Percentiles rank a stretch among this genome's conserved stretches.
phyloP scores from a whole-genome alignment of 202 grass and related monocot species.

The Brachypodium distachyon region DNA sequence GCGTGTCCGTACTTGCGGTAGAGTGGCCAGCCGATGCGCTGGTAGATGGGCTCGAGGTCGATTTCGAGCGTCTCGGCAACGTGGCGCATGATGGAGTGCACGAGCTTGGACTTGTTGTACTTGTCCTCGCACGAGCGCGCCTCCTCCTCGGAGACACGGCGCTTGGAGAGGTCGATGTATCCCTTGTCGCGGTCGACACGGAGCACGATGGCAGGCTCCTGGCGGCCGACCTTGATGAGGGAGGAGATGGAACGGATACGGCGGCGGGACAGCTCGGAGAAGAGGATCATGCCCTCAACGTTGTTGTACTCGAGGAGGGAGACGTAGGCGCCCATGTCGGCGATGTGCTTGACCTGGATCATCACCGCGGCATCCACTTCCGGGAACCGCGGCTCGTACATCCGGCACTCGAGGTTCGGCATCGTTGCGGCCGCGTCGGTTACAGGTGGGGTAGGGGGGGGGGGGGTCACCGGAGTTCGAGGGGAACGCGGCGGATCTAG shows the following conservation, averaged over 20 bases:
- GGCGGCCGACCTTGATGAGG: conserved; percentile 89
- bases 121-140: conserved; percentile 67
- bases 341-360: conserved; percentile 98
- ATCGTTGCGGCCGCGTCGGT: conserved; percentile 21
- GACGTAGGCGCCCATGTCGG: conserved; percentile 91
- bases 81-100: conserved; percentile 94
- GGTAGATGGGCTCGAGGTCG: conserved; percentile 78
- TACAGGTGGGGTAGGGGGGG: background rate
- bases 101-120: conserved; percentile 92
- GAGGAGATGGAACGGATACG: conserved; percentile 83
- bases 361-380: conserved; percentile 96
- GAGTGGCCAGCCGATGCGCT: conserved; percentile 64
- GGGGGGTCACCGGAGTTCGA: background rate
- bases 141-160: conserved; percentile 85
- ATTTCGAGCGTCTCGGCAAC: conserved; percentile 77
- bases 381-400: conserved; percentile 84
- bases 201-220: conserved; percentile 92
- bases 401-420: conserved; percentile 87
- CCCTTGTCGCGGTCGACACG: conserved; percentile 86
- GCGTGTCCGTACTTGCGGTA: conserved; percentile 93
- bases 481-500: conserved; percentile 33
- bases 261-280: conserved; percentile 86
- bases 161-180: conserved; percentile 85
- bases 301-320: conserved; percentile 92
- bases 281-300: conserved; percentile 93